These are phyloP conservation scores for Bonia amplexicaulis DNA, from an alignment of 176 grass and related monocot species.

Conservation along the genomic window DNA sequence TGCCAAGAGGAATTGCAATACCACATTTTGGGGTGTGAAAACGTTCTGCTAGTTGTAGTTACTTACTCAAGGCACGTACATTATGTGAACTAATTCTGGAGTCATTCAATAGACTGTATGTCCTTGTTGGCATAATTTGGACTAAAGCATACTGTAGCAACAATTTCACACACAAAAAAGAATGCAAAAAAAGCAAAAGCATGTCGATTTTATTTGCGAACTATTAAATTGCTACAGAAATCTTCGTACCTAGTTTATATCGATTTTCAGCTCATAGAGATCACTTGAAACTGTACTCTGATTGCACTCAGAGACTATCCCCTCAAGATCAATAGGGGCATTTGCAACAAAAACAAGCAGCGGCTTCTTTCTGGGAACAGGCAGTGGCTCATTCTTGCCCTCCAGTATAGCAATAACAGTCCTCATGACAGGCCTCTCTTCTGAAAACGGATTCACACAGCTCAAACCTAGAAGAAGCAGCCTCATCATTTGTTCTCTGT, in stretches of 20 bases:
- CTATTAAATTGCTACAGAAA: not conserved
- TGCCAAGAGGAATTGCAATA: no score
- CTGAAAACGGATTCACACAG: conserved; percentile 45
- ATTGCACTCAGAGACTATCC: conserved; percentile 42
- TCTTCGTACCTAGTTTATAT: conserved; percentile 36
- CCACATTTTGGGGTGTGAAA: no score
- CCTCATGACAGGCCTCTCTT: conserved; percentile 46
- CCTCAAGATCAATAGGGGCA: conserved; percentile 27
- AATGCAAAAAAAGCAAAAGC: not conserved
- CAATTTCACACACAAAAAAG: not conserved
- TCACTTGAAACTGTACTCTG: conserved; percentile 44
- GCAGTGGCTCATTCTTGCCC: conserved; percentile 28
- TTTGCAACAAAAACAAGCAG: conserved; percentile 42
- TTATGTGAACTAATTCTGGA: not conserved
- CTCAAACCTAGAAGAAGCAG: conserved; percentile 54
- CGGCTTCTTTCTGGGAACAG: conserved; percentile 52
- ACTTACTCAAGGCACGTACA: no score
- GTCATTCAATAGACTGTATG: not conserved
- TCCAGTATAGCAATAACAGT: conserved; percentile 41
- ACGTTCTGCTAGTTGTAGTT: no score
- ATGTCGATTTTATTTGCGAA: not conserved
- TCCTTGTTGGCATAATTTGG: not conserved
- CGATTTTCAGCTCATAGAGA: conserved; percentile 42
- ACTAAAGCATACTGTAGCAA: not conserved
- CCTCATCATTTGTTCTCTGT: conserved; percentile 41